A percentile compares a stretch with the other conserved stretches of the same genome.
Conservation (phyloP, 345 rosid genomes). For the Psidium guajava region DNA sequence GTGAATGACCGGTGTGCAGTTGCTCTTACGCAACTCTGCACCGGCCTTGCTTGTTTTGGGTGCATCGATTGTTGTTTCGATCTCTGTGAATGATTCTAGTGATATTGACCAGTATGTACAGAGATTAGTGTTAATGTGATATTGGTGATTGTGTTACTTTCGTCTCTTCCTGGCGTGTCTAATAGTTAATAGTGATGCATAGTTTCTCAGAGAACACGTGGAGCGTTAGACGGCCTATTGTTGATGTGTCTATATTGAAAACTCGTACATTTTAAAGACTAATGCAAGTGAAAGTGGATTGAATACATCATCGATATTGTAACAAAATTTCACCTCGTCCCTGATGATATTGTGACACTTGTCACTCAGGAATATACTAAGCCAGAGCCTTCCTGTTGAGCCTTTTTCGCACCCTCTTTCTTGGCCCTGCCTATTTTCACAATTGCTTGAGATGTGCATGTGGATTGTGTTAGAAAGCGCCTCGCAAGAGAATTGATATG, state of each 20-base stretch:
- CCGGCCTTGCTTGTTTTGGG: conserved; percentile 56
- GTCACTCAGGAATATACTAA: not conserved
- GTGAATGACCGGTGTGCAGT: conserved; percentile 50
- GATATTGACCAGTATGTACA: not conserved
- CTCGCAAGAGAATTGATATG: not conserved
- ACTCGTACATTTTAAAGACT: not conserved
- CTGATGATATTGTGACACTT: not conserved
- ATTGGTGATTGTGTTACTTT: not conserved
- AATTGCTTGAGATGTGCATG: not conserved
- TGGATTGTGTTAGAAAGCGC: too few species aligned
- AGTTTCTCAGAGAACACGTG: not conserved
- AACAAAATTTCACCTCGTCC: not conserved
- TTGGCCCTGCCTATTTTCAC: not conserved
- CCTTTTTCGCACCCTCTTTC: not conserved
- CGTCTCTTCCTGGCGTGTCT: not conserved
- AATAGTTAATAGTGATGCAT: not conserved
- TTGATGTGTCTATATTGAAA: not conserved
- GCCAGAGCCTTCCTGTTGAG: not conserved
- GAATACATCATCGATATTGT: not conserved
- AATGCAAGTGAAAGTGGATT: not conserved
- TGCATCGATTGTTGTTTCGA: conserved; percentile 52
- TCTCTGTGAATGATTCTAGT: not conserved
- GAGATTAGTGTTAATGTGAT: not conserved
- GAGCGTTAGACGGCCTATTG: not conserved
- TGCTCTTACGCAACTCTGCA: conserved; percentile 38